Percentiles rank a stretch among this genome's conserved stretches.
Conservation (phyloP, 768 basidiomycete species). For the Termitomyces sp. region DNA sequence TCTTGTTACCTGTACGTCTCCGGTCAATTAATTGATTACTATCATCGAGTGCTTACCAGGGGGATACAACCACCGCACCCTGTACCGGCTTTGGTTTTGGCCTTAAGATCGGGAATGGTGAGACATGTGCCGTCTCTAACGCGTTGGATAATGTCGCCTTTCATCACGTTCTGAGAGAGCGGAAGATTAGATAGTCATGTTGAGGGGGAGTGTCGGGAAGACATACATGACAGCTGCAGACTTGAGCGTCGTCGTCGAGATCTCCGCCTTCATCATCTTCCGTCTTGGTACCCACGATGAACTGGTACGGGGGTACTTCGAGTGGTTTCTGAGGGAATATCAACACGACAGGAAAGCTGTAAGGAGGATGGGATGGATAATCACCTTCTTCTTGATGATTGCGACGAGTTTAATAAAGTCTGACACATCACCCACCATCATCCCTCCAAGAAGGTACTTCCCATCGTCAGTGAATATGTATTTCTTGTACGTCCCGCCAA, state of each 20-base stretch:
- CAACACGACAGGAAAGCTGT: background rate
- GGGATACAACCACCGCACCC: conserved; percentile 78
- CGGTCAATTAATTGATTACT: background rate
- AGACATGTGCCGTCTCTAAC: conserved; percentile 45
- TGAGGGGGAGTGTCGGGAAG: too few species aligned
- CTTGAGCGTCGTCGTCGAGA: conserved; percentile 67
- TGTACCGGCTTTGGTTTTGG: conserved; percentile 65
- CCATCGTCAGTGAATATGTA: conserved; percentile 73
- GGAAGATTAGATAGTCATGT: background rate
- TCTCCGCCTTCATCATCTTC: conserved; percentile 60
- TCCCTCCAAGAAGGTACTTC: conserved; percentile 68
- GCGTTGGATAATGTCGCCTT: conserved; percentile 50
- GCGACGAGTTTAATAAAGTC: conserved; percentile 70
- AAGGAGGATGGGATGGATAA: background rate
- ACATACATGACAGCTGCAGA: conserved; percentile 60
- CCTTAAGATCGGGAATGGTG: conserved; percentile 52
- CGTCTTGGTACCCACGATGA: conserved; percentile 57
- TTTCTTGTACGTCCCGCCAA: conserved; percentile 71
- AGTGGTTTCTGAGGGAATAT: conserved; percentile 50
- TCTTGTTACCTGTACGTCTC: conserved; percentile 15
- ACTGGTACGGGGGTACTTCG: conserved; percentile 60
- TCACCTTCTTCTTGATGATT: conserved; percentile 65
- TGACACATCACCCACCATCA: conserved; percentile 75
- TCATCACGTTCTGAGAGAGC: conserved; percentile 47
- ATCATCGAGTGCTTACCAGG: conserved; percentile 28